phyloP scores from a whole-genome alignment of 116 monocot species.

The Posidonia oceanica region DNA sequence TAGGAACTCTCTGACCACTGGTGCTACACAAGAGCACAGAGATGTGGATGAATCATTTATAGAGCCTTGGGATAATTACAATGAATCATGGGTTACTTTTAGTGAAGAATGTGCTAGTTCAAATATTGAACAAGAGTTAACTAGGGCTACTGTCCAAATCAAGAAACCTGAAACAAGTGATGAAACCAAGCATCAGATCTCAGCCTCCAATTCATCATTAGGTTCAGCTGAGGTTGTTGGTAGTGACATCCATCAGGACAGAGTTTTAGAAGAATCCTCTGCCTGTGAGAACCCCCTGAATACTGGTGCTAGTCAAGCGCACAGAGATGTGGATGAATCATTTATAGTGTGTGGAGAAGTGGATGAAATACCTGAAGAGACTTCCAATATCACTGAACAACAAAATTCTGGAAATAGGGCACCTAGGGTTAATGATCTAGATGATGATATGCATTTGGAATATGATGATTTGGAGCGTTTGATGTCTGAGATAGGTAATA shows the following conservation, averaged over 20 bases:
- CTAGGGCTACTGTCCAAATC: neutral
- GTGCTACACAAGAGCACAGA: slow-evolving; percentile 1
- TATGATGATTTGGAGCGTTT: slow-evolving; percentile 65
- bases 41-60: slow-evolving; percentile 13
- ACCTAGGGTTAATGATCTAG: neutral
- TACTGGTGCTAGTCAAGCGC: neutral
- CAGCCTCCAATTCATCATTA: slow-evolving; percentile 1
- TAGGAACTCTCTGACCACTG: neutral
- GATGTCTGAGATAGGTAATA: slow-evolving; percentile 76
- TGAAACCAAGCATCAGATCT: slow-evolving; percentile 8
- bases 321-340: neutral
- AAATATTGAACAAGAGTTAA: slow-evolving; percentile 5
- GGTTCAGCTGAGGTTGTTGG: neutral
- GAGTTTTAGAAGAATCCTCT: neutral
- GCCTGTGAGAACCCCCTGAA: neutral
- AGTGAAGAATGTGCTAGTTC: neutral
- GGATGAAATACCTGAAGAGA: neutral
- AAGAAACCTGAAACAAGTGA: neutral
- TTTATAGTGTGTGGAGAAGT: neutral
- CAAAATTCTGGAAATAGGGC: neutral
- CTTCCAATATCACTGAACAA: neutral
- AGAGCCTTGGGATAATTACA: slow-evolving; percentile 31
- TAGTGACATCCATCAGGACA: neutral
- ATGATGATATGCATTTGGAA: slow-evolving; percentile 24
- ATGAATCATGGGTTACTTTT: slow-evolving; percentile 16